Percentiles rank a stretch among this genome's conserved stretches.
Evolutionary conservation across 208 protist species (phyloP).

Genomic region (Leishmania gerbilli): DNA sequence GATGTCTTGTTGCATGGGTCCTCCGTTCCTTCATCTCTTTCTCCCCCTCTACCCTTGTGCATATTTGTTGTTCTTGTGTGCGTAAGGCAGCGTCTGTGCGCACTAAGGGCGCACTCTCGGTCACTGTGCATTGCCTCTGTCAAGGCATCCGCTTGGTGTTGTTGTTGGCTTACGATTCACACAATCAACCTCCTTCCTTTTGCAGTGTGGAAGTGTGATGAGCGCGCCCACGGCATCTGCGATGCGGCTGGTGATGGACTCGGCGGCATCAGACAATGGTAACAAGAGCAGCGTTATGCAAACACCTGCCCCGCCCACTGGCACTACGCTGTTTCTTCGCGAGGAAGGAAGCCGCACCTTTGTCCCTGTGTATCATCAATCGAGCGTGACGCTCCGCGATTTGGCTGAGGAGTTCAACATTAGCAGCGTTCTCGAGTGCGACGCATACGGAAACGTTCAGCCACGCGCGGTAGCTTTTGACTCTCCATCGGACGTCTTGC

Average conservation of each 20-base stretch:
- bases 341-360: constrained; percentile 46
- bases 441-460: constrained; percentile 60
- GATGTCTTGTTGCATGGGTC: background rate
- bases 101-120: background rate
- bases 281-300: constrained; percentile 5
- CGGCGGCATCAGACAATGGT: background rate
- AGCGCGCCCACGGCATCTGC: background rate
- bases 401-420: constrained; percentile 81
- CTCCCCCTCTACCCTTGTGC: background rate
- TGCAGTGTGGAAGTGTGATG: background rate
- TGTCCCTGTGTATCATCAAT: constrained; percentile 51
- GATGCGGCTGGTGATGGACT: background rate
- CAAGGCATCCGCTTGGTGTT: background rate
- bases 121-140: background rate
- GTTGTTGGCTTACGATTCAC: background rate
- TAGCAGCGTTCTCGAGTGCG: constrained; percentile 86
- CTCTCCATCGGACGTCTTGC: constrained; percentile 80
- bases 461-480: constrained; percentile 79
- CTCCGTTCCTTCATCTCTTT: background rate
- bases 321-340: constrained; percentile 52
- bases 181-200: background rate
- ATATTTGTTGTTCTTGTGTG: background rate
- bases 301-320: constrained; percentile 15
- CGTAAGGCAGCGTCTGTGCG: background rate
- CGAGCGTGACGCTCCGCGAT: constrained; percentile 67